Evolutionary conservation across 129 eudicot species (phyloP), one percentile per base, ranked within the genome.

Genomic region (Mikania micrantha): DNA sequence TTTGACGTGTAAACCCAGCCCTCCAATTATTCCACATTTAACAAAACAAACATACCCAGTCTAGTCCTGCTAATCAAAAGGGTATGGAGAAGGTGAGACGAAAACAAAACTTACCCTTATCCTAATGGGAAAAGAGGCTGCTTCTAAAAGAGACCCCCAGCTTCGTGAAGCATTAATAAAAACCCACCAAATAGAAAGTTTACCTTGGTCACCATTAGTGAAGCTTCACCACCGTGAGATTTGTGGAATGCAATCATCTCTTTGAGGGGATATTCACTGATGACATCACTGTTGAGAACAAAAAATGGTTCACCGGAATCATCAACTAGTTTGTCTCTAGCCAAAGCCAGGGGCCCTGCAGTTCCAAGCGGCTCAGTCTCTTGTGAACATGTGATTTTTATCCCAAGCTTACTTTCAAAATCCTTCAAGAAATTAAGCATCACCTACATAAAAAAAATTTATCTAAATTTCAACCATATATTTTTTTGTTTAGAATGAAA

Each of bases 351-450:
- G 32, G 96, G 96, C 29, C 96, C 96, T 2, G 96, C 96, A 0
- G 96, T 88, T 54, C 96, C 96, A 38, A 88, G 87, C 19, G 96
- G 92, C 77, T 89, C 96, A 9, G 85, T 85, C 81, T 85, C 90
- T 81, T 83, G 90, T 15, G 93, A 90, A 66, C 96, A 90, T 62
- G 95, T 86, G 69, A 90, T 90, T 77, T 80, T 84, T 75, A 90
- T 86, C 71, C 77, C 91, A 38, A 86, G 83, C 66, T 84, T 84
- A 29, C 85, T 67, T 82, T 90, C 96, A 69, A 86, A 90, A 42
- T 90, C 95, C 75, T 90, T 90, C 75, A 90, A 82, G 73, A 90
- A 90, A 67, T 80, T 82, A 57, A 83, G 78, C 92, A 88, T 83
- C n/a, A 85, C 88, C 87, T 78, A 73, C 48, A 69, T 22, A 62